Conservation (phyloP, 768 basidiomycete genomes). For the Hemileccinum impolitum region DNA sequence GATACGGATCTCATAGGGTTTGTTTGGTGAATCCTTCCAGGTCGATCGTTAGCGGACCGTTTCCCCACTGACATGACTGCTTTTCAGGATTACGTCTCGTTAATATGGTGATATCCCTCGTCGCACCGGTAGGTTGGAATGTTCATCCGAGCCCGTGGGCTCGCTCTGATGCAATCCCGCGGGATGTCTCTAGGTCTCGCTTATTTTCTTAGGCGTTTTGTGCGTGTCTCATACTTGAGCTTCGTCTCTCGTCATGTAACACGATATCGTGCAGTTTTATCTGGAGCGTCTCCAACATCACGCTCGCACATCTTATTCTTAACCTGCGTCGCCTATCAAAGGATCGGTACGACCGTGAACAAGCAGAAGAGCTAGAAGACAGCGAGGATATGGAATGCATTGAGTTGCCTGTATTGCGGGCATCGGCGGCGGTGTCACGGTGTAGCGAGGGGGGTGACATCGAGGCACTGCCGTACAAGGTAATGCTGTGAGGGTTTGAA, state of each 20-base stretch:
- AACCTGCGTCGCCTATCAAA: constrained; percentile 27
- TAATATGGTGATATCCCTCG: constrained; percentile 20
- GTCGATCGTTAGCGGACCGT: background rate
- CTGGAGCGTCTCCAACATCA: constrained; percentile 35
- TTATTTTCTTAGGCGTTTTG: constrained; percentile 21
- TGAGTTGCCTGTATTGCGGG: constrained; percentile 7
- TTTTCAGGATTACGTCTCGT: constrained; percentile 18
- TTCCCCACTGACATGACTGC: background rate
- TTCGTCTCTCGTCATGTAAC: background rate
- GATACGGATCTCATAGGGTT: constrained; percentile 8
- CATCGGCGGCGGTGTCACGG: background rate
- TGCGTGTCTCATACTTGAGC: constrained; percentile 5
- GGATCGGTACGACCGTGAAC: background rate
- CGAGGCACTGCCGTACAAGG: background rate
- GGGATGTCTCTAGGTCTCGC: constrained; percentile 10
- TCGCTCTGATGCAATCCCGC: background rate
- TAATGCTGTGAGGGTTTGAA: background rate
- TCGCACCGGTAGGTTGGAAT: constrained; percentile 21
- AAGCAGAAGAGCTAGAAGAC: background rate
- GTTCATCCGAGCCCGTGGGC: background rate
- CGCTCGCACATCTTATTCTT: constrained; percentile 33
- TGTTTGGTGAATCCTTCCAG: constrained; percentile 23
- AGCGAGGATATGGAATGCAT: background rate
- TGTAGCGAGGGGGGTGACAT: background rate
- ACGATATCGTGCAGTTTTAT: constrained; percentile 26